Conservation (phyloP, 306 rosid species). For the Rosa multiflora region DNA sequence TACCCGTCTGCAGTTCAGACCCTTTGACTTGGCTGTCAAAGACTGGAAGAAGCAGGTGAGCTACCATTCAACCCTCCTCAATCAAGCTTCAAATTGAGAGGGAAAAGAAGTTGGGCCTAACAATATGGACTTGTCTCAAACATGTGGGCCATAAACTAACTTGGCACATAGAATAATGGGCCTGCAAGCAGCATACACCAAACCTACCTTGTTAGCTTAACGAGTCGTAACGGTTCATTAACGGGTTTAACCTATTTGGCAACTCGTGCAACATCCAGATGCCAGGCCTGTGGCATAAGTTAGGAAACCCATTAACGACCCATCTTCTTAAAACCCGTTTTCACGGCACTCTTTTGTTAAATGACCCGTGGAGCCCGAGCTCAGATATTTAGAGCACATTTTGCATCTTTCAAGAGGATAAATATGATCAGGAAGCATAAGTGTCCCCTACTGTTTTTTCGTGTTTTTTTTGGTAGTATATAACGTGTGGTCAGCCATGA, state of each 20-base stretch:
- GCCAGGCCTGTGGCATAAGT: too few species aligned
- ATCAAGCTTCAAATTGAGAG: background rate
- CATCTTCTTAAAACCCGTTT: background rate
- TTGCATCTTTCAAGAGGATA: background rate
- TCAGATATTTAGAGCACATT: background rate
- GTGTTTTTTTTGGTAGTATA: background rate
- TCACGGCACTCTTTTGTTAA: too few species aligned
- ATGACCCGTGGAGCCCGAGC: background rate
- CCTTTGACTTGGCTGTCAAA: constrained; percentile 19
- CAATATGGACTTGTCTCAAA: background rate
- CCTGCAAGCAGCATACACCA: background rate
- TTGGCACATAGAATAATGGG: background rate
- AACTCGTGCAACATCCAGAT: background rate
- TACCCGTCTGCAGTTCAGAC: constrained; percentile 11
- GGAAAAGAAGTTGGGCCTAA: background rate
- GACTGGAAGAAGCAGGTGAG: constrained; percentile 8
- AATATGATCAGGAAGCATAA: background rate
- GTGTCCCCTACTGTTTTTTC: background rate
- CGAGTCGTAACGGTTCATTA: background rate
- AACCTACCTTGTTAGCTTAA: too few species aligned
- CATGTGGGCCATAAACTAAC: background rate
- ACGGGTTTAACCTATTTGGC: too few species aligned
- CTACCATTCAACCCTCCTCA: constrained; percentile 22
- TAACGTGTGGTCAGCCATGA: background rate
- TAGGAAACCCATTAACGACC: background rate